These are phyloP conservation scores for Mesembryanthemum crystallinum DNA, from an alignment of 148 eudicot genomes.

Conservation along the genomic window DNA sequence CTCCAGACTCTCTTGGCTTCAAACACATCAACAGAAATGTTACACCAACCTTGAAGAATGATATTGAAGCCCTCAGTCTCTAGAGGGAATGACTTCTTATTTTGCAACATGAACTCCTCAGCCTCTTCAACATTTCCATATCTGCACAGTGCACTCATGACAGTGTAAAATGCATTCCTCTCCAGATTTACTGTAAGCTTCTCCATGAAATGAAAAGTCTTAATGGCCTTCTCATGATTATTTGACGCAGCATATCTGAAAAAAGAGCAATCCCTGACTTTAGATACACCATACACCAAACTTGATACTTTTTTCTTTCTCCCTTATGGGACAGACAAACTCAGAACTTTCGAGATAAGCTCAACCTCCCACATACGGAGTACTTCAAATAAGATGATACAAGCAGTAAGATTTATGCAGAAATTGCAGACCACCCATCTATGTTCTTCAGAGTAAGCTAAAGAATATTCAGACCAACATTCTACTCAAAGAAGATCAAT, in stretches of 20 bases:
- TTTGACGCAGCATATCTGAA: constrained; percentile 77
- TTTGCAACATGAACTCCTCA: constrained; percentile 72
- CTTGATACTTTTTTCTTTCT: not conserved
- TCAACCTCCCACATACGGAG: constrained; percentile 3
- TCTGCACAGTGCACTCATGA: constrained; percentile 57
- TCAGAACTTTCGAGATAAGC: not conserved
- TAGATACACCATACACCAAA: not conserved
- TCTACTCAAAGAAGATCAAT: not conserved
- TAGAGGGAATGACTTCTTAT: constrained; percentile 70
- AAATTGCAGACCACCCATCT: not conserved
- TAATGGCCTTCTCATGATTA: constrained; percentile 61
- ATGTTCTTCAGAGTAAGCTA: too few species aligned
- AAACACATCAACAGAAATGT: constrained; percentile 50
- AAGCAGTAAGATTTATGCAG: not conserved
- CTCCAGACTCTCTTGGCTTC: constrained; percentile 96
- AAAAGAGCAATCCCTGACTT: constrained; percentile 3
- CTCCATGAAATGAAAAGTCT: constrained; percentile 77
- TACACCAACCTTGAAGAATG: constrained; percentile 81
- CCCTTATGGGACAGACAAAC: too few species aligned
- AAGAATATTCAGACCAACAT: not conserved
- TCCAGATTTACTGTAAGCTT: constrained; percentile 60
- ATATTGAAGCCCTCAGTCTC: constrained; percentile 78
- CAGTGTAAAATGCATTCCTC: constrained; percentile 52
- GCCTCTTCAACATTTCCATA: constrained; percentile 90
- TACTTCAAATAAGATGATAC: not conserved